phyloP scores from a whole-genome alignment of 139 green algal genomes.

The Penium margaritaceum region DNA sequence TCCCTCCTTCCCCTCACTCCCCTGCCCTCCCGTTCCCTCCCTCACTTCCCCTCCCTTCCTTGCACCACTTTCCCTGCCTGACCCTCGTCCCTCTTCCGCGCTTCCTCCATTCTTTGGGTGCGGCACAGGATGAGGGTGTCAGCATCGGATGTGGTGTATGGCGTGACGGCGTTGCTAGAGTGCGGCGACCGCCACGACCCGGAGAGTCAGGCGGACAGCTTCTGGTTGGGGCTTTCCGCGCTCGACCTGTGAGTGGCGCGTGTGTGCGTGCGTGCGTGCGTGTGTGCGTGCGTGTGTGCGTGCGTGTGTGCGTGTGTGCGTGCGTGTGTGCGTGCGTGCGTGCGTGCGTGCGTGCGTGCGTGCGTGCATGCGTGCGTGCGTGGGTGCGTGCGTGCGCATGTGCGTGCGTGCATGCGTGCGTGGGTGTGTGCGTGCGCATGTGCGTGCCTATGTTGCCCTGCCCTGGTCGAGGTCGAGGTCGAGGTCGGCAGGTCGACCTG shows the following conservation, averaged over 20 bases:
- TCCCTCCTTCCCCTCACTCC: too few relatives aligned
- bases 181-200: too few relatives aligned
- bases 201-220: constrained; percentile 4
- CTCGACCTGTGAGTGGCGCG: neutral
- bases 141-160: constrained; percentile 41
- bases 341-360: constrained; percentile 12
- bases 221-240: too few relatives aligned
- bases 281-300: constrained; percentile 12
- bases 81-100: too few relatives aligned
- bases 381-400: neutral
- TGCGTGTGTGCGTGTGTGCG: constrained; percentile 11
- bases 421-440: too few relatives aligned
- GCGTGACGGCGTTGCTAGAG: constrained; percentile 38
- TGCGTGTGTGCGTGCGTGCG: constrained; percentile 16
- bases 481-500: too few relatives aligned
- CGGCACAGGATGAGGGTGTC: constrained; percentile 20
- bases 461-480: too few relatives aligned
- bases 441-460: too few relatives aligned
- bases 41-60: neutral
- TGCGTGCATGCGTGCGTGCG: neutral
- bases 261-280: constrained; percentile 10
- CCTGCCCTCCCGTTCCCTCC: neutral
- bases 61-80: neutral
- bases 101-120: too few relatives aligned
- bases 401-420: too few relatives aligned